Base-by-base conservation (phyloP, 2,329 filamentous ascomycete genomes). In the Teratosphaeria zuluensis region DNA sequence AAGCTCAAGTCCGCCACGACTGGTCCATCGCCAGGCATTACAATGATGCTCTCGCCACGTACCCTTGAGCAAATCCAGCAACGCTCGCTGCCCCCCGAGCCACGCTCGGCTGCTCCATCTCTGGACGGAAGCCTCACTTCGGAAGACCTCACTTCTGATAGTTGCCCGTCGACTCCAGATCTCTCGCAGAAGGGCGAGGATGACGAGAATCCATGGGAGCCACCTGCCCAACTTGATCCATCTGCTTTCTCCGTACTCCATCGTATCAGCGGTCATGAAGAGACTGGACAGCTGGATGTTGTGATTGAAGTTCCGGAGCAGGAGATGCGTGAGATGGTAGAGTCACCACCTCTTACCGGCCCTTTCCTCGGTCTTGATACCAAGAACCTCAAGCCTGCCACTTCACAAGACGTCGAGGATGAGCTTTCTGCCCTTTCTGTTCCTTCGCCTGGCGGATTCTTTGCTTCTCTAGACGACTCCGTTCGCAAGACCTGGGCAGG, bases 81-180 rank as follows among this genome's bases (percentile, higher is more conserved):
- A 31, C 75, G 75, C 42, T 75, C 71, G 53, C 80, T 85, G 24
- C 81, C 84, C 54, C 80, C 92, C 3, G 90, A 90, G 1, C 86
- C 84, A 38, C 82, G 85, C 32, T 92, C 90, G 58, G 87, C 89
- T 5, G 87, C 92, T 4, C 92, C 92, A 3, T 96, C 92, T 4
- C 79, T 96, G 3, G 92, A 96, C 75, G 92, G 91, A 24, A 96
- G 90, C 74, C 76, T 94, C 67, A 88, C 85, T 8, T 95, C 92
- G 1, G 92, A 96, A 69, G 91, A 95, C 71, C 82, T 95, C 73
- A 89, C 90, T 1, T 82, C 81, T 56, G 81, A 91, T 72, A 95
- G 90, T 68, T 90, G 90, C 54, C 91, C 92, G 4, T 84, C 89
- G 11, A 96, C 92, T 0, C 92, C 92, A 14, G 81, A 92, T 61